These are phyloP conservation scores for Dissoconium aciculare DNA, from an alignment of 2,329 filamentous ascomycete species.

Conservation along the genomic window DNA sequence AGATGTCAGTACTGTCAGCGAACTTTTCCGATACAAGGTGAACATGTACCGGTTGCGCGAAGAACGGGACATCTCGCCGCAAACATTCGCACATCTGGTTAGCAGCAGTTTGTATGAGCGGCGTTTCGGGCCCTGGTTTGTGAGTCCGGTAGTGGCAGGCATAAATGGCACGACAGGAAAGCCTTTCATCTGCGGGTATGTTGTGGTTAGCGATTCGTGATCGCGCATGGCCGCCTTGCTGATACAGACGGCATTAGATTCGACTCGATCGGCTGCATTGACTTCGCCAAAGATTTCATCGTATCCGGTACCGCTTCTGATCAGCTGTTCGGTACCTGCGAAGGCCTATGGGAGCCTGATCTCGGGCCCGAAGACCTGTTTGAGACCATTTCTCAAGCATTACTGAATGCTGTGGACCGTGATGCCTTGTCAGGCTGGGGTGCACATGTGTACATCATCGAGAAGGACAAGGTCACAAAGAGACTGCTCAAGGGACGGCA, in stretches of 20 bases:
- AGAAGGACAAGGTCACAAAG: slow-evolving; percentile 99
- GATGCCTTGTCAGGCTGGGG: slow-evolving; percentile 97
- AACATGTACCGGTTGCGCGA: slow-evolving; percentile 99
- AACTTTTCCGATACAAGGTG: slow-evolving; percentile 98
- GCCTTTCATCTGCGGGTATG: slow-evolving; percentile 82
- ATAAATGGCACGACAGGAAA: slow-evolving; percentile 86
- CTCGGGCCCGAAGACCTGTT: slow-evolving; percentile 90
- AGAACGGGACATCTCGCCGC: slow-evolving; percentile 87
- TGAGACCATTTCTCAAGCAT: slow-evolving; percentile 91
- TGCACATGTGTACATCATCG: slow-evolving; percentile 97
- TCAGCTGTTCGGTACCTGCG: slow-evolving; percentile 97
- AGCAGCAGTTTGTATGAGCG: slow-evolving; percentile 82
- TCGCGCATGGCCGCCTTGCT: not conserved
- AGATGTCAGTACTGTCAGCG: slow-evolving; percentile 83
- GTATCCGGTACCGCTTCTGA: slow-evolving; percentile 91
- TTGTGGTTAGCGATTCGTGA: slow-evolving; percentile 4
- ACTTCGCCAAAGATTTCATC: slow-evolving; percentile 99
- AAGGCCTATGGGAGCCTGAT: slow-evolving; percentile 95
- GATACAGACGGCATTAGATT: slow-evolving; percentile 36
- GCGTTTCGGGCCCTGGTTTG: slow-evolving; percentile 92
- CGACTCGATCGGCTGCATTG: slow-evolving; percentile 97
- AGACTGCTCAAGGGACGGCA: slow-evolving; percentile 94
- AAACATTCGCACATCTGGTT: slow-evolving; percentile 93
- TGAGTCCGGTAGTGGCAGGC: slow-evolving; percentile 85
- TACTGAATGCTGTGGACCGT: slow-evolving; percentile 90